Evolutionary conservation across 1,139 yeast genomes (phyloP), one percentile per base, ranked within the genome.

Genomic region (Candida freyschussii): DNA sequence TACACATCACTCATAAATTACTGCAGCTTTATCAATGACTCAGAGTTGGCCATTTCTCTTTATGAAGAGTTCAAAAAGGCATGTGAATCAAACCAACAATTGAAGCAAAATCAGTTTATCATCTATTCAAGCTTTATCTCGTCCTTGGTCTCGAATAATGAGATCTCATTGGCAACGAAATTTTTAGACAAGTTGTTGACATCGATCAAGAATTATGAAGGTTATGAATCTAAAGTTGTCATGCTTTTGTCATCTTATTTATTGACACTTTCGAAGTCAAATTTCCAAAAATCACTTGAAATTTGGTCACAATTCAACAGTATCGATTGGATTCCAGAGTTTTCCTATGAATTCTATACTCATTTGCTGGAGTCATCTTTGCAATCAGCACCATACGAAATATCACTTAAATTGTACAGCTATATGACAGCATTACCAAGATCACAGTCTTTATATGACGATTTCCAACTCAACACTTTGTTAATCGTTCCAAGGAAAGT

Each of bases 111-210:
- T 35, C 77, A 74, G 44, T 70, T 63, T 46, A 53, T 55, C 21
- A 65, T 78, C 23, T 78, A 78, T 51, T 57, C 73, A 1, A 55
- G 63, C 27, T 54, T 77, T 40, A 62, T 79, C 22, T 64, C 74
- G 26, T 63, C 78, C 2, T 60, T 79, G 36, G 63, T 75, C 7
- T 58, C 60, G 37, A 71, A 72, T 28, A 68, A 67, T 27, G 72
- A 76, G 43, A 45, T 65, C 25, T 59, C 63, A 5, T 47, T 67
- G 22, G 78, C 86, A 1, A 67, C 79, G 1, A 65, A 69, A 41
- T 67, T 78, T 35, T 58, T 81, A 47, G 83, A 79, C 36, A 53
- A 51, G 34, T 41, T 60, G 5, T 43, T 62, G 30, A 47, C 54
- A 3, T 59, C 62, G 22, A 52, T 62, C 27, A 57, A 53, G 38